Evolutionary conservation across 2,329 filamentous ascomycete species (phyloP).

Genomic region (Aureobasidium sp.): DNA sequence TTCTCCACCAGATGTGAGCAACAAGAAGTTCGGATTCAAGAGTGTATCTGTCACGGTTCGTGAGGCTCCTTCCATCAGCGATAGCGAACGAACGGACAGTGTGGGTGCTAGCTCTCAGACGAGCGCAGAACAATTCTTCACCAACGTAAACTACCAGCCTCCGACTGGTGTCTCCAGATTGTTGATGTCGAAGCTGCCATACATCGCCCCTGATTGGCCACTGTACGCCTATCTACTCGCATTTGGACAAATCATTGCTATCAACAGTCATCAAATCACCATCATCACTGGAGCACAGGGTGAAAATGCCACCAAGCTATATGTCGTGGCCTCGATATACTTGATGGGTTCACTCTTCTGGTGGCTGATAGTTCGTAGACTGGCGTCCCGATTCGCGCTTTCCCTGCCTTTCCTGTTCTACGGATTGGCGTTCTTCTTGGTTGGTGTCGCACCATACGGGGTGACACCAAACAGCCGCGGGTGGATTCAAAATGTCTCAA

Average conservation of each 20-base stretch:
- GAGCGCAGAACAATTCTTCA: slow-evolving; percentile 42
- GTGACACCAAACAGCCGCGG: slow-evolving; percentile 30
- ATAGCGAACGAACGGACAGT: slow-evolving; percentile 13
- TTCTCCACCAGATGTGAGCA: slow-evolving; percentile 20
- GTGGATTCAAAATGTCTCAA: slow-evolving; percentile 53
- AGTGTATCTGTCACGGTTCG: slow-evolving; percentile 31
- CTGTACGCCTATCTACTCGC: slow-evolving; percentile 54
- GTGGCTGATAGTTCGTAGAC: slow-evolving; percentile 53
- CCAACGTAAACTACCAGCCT: slow-evolving; percentile 48
- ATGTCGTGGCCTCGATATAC: slow-evolving; percentile 52
- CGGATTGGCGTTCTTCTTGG: slow-evolving; percentile 52
- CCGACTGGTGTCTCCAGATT: slow-evolving; percentile 47
- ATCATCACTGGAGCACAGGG: slow-evolving; percentile 55
- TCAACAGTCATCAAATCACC: slow-evolving; percentile 60
- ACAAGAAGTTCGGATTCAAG: slow-evolving; percentile 30
- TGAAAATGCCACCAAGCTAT: slow-evolving; percentile 50
- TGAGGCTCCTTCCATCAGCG: slow-evolving; percentile 21
- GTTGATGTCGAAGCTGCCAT: slow-evolving; percentile 46
- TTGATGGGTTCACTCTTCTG: slow-evolving; percentile 49
- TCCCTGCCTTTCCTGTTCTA: slow-evolving; percentile 55
- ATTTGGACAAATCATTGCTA: slow-evolving; percentile 54
- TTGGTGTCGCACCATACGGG: slow-evolving; percentile 52
- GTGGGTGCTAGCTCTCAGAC: neutral
- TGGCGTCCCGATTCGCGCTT: slow-evolving; percentile 49
- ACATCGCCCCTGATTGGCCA: slow-evolving; percentile 48